These are phyloP conservation scores for Penicillium paneum DNA, from an alignment of 2,329 filamentous ascomycete species.

Conservation along the genomic window DNA sequence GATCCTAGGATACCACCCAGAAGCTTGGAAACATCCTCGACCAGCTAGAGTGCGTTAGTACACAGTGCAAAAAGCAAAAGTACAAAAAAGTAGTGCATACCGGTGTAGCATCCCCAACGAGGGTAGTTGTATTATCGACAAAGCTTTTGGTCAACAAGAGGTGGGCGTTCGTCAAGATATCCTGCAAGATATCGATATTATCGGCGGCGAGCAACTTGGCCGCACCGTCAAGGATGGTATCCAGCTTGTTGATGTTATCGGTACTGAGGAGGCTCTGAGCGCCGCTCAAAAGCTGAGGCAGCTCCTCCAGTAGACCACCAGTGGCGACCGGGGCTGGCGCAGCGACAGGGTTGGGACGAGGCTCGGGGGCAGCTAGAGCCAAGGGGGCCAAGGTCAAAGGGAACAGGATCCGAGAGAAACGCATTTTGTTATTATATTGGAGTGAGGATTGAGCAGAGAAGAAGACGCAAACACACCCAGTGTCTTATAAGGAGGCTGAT, in stretches of 20 bases:
- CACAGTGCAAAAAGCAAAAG: too few species aligned
- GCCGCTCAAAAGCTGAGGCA: conserved; percentile 25
- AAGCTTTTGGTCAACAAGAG: conserved; percentile 25
- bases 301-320: conserved; percentile 26
- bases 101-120: conserved; percentile 35
- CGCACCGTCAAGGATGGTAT: conserved; percentile 20
- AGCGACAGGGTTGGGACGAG: conserved; percentile 24
- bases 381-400: conserved; percentile 20
- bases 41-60: conserved; percentile 21
- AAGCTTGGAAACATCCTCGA: conserved; percentile 30
- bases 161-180: conserved; percentile 28
- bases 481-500: conserved; percentile 5
- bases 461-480: background rate
- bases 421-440: conserved; percentile 16
- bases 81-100: conserved; percentile 17
- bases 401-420: conserved; percentile 19
- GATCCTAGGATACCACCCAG: conserved; percentile 26
- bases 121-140: conserved; percentile 29
- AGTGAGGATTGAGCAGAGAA: background rate
- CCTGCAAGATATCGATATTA: conserved; percentile 24
- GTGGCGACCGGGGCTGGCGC: conserved; percentile 18
- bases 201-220: conserved; percentile 23
- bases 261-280: conserved; percentile 17
- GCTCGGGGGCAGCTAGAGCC: conserved; percentile 20
- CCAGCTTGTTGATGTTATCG: conserved; percentile 20